A percentile compares a stretch with the other conserved stretches of the same genome.
phyloP scores from a whole-genome alignment of 345 rosid genomes.

The Erucastrum elatum region DNA sequence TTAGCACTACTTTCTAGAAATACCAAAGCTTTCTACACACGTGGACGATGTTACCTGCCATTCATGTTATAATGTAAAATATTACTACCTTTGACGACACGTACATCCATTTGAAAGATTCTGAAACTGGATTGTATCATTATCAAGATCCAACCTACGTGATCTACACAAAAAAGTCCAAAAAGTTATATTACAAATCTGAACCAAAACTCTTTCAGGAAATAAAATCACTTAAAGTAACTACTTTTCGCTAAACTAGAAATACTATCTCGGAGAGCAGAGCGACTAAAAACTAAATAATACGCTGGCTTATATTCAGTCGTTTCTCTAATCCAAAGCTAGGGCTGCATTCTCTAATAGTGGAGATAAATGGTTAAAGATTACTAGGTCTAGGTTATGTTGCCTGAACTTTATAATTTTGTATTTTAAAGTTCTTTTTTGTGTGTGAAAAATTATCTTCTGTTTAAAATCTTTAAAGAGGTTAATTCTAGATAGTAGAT shows the following conservation, averaged over 20 bases:
- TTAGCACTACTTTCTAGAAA: conserved; percentile 11
- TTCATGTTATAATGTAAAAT: neutral
- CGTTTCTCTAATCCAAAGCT: neutral
- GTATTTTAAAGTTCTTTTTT: neutral
- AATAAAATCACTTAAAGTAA: neutral
- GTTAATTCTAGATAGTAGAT: neutral
- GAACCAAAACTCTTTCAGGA: neutral
- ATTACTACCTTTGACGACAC: conserved; percentile 18
- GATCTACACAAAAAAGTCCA: neutral
- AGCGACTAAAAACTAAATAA: neutral
- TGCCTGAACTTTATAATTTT: neutral
- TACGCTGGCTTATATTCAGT: neutral
- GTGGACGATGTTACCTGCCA: conserved; percentile 34
- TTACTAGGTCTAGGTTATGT: neutral
- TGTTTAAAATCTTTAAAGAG: no score
- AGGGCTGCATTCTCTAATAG: neutral
- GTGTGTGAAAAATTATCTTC: no score
- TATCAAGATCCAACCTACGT: conserved; percentile 34
- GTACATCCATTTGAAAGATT: conserved; percentile 27
- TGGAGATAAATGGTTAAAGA: neutral
- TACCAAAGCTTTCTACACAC: conserved; percentile 18
- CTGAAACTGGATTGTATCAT: conserved; percentile 23
- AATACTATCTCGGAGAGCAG: neutral
- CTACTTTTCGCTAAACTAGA: neutral
- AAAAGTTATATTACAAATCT: neutral